phyloP scores from a whole-genome alignment of 2,329 filamentous ascomycete species.

The Sclerotinia glacialis region DNA sequence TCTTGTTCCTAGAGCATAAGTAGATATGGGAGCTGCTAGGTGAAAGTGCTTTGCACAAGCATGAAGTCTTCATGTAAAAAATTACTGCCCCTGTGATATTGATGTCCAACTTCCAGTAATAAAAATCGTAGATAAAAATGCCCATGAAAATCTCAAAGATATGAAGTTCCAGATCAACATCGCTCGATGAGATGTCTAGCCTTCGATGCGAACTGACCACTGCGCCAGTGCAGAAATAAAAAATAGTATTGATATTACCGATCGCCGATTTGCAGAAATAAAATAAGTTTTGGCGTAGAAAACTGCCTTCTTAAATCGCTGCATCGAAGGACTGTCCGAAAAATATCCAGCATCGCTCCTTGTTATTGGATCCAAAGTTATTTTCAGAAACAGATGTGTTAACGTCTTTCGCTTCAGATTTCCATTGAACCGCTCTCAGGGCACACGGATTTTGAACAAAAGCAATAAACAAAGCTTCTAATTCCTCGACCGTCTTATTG shows the following conservation, averaged over 20 bases:
- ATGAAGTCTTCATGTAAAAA: not conserved
- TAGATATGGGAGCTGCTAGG: not conserved
- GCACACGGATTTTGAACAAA: not conserved
- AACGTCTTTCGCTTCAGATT: not conserved
- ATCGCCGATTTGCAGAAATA: not conserved
- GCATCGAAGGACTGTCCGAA: too few species aligned
- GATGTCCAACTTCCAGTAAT: not conserved
- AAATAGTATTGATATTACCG: not conserved
- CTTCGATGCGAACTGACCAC: too few species aligned
- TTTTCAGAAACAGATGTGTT: not conserved
- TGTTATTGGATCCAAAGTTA: not conserved
- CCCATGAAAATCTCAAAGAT: not conserved
- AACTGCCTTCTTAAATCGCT: not conserved
- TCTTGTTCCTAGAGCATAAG: not conserved
- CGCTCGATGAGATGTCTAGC: not conserved
- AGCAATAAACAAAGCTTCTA: not conserved
- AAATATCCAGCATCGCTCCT: not conserved
- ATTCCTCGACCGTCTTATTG: not conserved
- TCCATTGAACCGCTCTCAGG: not conserved
- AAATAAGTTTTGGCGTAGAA: not conserved
- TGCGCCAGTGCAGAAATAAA: not conserved
- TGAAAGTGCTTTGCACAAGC: not conserved
- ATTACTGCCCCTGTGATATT: not conserved
- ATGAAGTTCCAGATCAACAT: not conserved
- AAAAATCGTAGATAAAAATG: not conserved